phyloP scores from a whole-genome alignment of 2,329 filamentous ascomycete species.

The Fusarium chaquense region DNA sequence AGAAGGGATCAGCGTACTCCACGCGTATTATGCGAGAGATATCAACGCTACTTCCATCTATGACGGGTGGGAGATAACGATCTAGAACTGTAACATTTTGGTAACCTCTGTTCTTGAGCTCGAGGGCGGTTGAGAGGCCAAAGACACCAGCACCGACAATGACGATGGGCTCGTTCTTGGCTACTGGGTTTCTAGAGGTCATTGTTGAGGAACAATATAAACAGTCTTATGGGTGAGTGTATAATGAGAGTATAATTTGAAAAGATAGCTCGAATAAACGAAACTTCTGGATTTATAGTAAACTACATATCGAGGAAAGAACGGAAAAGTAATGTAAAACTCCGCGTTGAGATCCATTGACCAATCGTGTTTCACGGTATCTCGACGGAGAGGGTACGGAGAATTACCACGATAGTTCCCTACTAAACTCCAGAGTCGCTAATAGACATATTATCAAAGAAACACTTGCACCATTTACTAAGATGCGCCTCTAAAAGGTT shows the following conservation, averaged over 20 bases:
- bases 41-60: slow-evolving; percentile 57
- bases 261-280: not conserved
- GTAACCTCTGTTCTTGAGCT: slow-evolving; percentile 59
- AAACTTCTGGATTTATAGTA: not conserved
- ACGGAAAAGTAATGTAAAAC: slow-evolving; percentile 27
- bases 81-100: slow-evolving; percentile 62
- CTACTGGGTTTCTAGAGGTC: slow-evolving; percentile 34
- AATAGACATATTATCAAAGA: not conserved
- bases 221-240: not conserved
- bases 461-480: not conserved
- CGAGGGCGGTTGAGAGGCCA: slow-evolving; percentile 63
- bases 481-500: not conserved
- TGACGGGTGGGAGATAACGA: slow-evolving; percentile 52
- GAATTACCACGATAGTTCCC: slow-evolving; percentile 13
- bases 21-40: slow-evolving; percentile 56
- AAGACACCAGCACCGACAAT: slow-evolving; percentile 63
- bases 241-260: not conserved
- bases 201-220: not conserved
- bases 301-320: not conserved
- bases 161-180: slow-evolving; percentile 48
- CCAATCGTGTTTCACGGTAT: slow-evolving; percentile 33
- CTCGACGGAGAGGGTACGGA: slow-evolving; percentile 24
- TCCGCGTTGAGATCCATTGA: slow-evolving; percentile 23
- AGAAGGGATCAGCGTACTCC: slow-evolving; percentile 75
- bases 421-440: not conserved